Conservation (phyloP, 164 flowering plant species). For the Aristolochia fimbriata region DNA sequence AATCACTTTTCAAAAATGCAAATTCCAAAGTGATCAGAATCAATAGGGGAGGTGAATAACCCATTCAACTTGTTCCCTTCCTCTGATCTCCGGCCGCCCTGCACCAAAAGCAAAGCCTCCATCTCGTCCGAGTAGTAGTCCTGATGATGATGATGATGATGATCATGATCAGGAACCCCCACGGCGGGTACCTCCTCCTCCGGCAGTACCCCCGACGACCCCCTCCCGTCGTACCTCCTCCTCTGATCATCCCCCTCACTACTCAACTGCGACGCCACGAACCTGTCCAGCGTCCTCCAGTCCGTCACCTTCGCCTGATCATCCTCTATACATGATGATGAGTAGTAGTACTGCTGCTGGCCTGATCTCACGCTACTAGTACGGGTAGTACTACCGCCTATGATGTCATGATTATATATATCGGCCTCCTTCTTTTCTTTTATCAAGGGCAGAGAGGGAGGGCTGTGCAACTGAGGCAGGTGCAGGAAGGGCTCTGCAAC, state of each 20-base stretch:
- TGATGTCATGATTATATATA: no score
- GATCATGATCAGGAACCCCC: background rate
- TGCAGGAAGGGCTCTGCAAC: constrained; percentile 45
- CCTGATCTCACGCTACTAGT: no score
- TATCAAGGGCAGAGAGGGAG: constrained; percentile 47
- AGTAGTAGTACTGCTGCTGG: no score
- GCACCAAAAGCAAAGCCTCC: constrained; percentile 44
- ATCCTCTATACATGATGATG: no score
- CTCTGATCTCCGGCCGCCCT: constrained; percentile 16
- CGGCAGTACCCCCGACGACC: no score
- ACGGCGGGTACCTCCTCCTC: constrained; percentile 20
- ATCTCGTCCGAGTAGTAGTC: constrained; percentile 37
- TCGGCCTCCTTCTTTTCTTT: no score
- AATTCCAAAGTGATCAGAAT: constrained; percentile 51
- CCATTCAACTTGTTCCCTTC: constrained; percentile 13
- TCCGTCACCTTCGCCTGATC: constrained; percentile 62
- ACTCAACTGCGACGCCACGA: constrained; percentile 91
- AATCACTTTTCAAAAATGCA: constrained; percentile 60
- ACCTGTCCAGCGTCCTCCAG: constrained; percentile 89
- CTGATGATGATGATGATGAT: no score
- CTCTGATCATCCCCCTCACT: constrained; percentile 35
- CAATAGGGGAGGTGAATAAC: constrained; percentile 24
- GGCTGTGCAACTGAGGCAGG: constrained; percentile 89
- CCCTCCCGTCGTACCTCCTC: constrained; percentile 22
- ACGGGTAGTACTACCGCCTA: no score